A percentile compares a stretch with the other conserved stretches of the same genome.
These are phyloP conservation scores for Cladosporium sp. DNA, from an alignment of 2,329 filamentous ascomycete genomes.

Conservation along the genomic window DNA sequence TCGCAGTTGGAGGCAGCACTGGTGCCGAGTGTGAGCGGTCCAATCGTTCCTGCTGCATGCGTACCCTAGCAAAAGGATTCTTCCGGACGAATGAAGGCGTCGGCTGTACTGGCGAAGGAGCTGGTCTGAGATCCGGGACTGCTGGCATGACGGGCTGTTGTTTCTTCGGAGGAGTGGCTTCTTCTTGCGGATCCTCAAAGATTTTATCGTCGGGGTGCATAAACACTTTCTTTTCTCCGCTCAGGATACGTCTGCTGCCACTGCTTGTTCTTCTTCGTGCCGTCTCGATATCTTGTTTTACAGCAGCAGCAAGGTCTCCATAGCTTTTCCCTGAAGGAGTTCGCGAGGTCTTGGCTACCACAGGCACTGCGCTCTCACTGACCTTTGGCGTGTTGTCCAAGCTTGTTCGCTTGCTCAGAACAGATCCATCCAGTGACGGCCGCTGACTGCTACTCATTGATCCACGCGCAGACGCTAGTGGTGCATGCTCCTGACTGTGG, in stretches of 20 bases:
- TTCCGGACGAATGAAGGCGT: constrained; percentile 50
- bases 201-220: constrained; percentile 71
- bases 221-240: constrained; percentile 65
- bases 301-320: constrained; percentile 32
- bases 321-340: constrained; percentile 27
- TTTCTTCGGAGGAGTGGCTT: constrained; percentile 14
- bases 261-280: constrained; percentile 53
- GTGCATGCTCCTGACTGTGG: constrained; percentile 32
- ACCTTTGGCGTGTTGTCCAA: constrained; percentile 12
- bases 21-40: constrained; percentile 40
- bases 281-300: constrained; percentile 31
- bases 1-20: constrained; percentile 29
- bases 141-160: constrained; percentile 13
- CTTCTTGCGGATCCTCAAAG: constrained; percentile 76
- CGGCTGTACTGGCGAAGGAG: constrained; percentile 27
- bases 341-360: background rate
- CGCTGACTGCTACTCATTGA: constrained; percentile 12
- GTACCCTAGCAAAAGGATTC: constrained; percentile 62
- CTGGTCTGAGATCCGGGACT: constrained; percentile 25
- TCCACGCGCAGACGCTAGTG: background rate
- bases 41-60: constrained; percentile 48
- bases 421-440: background rate
- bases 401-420: background rate
- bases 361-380: background rate
- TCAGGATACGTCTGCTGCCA: constrained; percentile 66